Percentiles rank a stretch among this genome's conserved stretches.
These are phyloP conservation scores for Camillea tinctor DNA, from an alignment of 2,329 filamentous ascomycete genomes.

Conservation along the genomic window DNA sequence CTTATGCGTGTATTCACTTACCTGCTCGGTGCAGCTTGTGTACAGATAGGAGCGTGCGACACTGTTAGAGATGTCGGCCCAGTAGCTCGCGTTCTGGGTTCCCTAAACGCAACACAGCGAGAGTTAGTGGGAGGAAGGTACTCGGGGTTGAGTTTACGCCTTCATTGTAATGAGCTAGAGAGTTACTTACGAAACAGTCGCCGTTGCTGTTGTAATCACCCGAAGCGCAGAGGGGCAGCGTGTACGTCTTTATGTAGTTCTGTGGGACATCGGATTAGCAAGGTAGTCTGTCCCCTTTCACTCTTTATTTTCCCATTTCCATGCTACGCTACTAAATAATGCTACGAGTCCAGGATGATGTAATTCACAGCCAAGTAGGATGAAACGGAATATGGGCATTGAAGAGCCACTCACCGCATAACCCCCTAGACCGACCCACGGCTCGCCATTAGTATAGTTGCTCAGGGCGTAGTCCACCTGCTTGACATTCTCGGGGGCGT, in stretches of 20 bases:
- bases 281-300: not conserved
- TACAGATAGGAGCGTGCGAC: conserved; percentile 47
- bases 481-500: conserved; percentile 42
- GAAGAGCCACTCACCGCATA: conserved; percentile 36
- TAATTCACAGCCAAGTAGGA: no score
- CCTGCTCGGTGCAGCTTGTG: conserved; percentile 46
- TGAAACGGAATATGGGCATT: not conserved
- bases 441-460: conserved; percentile 47
- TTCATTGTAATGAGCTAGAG: not conserved
- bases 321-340: not conserved
- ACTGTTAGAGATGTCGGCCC: conserved; percentile 42
- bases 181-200: conserved; percentile 43
- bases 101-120: conserved; percentile 16
- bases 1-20: conserved; percentile 1
- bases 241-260: conserved; percentile 47
- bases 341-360: no score
- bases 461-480: conserved; percentile 45
- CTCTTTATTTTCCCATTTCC: no score
- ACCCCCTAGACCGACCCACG: conserved; percentile 50
- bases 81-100: conserved; percentile 40
- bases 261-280: conserved; percentile 4
- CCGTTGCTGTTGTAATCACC: conserved; percentile 39
- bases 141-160: no score
- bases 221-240: conserved; percentile 42
- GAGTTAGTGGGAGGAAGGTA: no score